These are phyloP conservation scores for Suhomyces prunicola DNA, from an alignment of 805 yeast species.

Conservation along the genomic window DNA sequence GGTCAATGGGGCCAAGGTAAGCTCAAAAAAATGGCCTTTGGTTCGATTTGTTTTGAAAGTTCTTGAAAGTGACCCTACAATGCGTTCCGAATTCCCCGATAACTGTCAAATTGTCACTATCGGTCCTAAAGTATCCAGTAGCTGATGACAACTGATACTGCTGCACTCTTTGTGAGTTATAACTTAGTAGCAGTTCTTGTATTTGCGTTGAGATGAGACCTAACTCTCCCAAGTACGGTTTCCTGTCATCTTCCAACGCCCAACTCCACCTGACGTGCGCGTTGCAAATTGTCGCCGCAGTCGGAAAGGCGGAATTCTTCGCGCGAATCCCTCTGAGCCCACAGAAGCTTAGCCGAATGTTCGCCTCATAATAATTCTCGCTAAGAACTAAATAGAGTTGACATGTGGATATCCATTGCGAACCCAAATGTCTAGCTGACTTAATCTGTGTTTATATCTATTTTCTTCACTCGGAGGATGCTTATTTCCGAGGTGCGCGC, in stretches of 20 bases:
- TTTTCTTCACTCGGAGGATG: not conserved
- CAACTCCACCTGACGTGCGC: not conserved
- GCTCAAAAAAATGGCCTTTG: not conserved
- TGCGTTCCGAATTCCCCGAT: not conserved
- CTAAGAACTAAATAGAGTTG: not conserved
- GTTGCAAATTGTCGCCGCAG: not conserved
- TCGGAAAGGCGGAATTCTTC: not conserved
- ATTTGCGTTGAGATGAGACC: not conserved
- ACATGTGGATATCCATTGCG: not conserved
- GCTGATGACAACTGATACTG: not conserved
- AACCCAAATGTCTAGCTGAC: not conserved
- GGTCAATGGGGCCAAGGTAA: not conserved
- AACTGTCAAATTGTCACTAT: not conserved
- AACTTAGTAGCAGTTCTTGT: not conserved
- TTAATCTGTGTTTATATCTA: not conserved
- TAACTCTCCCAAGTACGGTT: not conserved
- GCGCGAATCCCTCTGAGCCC: not conserved
- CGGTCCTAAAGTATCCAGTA: not conserved
- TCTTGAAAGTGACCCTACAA: not conserved
- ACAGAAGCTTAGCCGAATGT: not conserved
- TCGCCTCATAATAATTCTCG: not conserved
- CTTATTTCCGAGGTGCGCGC: not conserved
- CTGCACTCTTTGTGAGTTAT: not conserved
- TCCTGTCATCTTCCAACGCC: conserved; percentile 1
- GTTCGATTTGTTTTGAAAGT: not conserved